Percentiles rank a stretch among this genome's conserved stretches.
These are phyloP conservation scores for Diddensiella transvaalensis DNA, from an alignment of 805 yeast genomes.

Conservation along the genomic window DNA sequence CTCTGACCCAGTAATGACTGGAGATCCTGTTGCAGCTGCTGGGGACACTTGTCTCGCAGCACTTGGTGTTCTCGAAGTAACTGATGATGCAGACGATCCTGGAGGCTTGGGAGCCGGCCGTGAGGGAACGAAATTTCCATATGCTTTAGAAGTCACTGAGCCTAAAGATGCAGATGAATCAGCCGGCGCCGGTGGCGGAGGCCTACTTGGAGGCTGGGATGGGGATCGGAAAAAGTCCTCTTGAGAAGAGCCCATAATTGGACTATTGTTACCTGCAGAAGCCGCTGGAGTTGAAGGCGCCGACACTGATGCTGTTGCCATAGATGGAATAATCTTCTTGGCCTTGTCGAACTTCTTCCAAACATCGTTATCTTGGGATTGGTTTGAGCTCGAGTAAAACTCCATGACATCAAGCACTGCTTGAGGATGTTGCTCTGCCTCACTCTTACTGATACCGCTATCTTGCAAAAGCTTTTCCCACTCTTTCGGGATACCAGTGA, in stretches of 20 bases:
- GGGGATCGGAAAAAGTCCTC: constrained; percentile 3
- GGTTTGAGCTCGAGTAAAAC: constrained; percentile 47
- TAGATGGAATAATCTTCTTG: constrained; percentile 10
- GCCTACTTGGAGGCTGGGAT: constrained; percentile 9
- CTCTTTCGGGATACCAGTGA: constrained; percentile 86
- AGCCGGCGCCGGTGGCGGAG: background rate
- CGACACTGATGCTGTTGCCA: background rate
- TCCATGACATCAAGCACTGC: constrained; percentile 91
- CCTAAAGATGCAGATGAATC: constrained; percentile 1
- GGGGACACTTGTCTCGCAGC: constrained; percentile 6
- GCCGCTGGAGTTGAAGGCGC: constrained; percentile 15
- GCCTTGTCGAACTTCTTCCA: constrained; percentile 30
- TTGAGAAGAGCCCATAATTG: constrained; percentile 9
- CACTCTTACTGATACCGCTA: constrained; percentile 81
- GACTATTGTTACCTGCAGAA: background rate
- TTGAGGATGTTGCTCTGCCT: constrained; percentile 88
- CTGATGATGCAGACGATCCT: constrained; percentile 10
- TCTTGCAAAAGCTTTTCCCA: constrained; percentile 85
- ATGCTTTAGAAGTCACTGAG: constrained; percentile 6
- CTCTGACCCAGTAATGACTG: constrained; percentile 11
- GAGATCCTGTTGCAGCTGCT: constrained; percentile 2
- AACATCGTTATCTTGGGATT: constrained; percentile 26
- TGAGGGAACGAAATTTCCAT: constrained; percentile 25
- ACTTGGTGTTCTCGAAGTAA: constrained; percentile 10
- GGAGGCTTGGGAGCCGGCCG: constrained; percentile 35